These are phyloP conservation scores for Trametes coccinea DNA, from an alignment of 768 basidiomycete genomes.

Conservation along the genomic window DNA sequence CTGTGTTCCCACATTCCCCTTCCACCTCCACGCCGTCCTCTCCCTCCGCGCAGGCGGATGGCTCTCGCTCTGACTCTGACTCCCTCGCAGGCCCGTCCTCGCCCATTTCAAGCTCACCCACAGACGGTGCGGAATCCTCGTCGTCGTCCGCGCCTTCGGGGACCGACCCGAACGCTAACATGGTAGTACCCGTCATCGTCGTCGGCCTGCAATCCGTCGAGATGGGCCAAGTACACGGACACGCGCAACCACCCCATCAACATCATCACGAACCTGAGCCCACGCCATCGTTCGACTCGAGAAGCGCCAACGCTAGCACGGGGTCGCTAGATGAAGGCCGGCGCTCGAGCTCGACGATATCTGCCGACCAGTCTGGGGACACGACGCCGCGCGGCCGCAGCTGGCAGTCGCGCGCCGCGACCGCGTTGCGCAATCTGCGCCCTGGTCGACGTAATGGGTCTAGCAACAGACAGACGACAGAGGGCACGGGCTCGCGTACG, in stretches of 20 bases:
- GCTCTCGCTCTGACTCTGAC: not conserved
- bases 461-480: slow-evolving; percentile 20
- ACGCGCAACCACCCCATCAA: slow-evolving; percentile 9
- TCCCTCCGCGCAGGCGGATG: not conserved
- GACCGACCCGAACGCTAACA: slow-evolving; percentile 24
- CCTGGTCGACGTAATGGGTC: slow-evolving; percentile 26
- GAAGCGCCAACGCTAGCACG: slow-evolving; percentile 3
- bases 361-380: slow-evolving; percentile 1
- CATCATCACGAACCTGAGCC: not conserved
- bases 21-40: slow-evolving; percentile 1
- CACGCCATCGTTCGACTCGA: slow-evolving; percentile 19
- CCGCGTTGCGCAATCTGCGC: slow-evolving; percentile 55
- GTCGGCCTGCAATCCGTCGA: slow-evolving; percentile 80
- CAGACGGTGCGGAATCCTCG: slow-evolving; percentile 21
- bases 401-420: slow-evolving; percentile 66
- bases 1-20: slow-evolving; percentile 7
- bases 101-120: not conserved
- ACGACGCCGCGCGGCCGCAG: slow-evolving; percentile 36
- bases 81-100: not conserved
- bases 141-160: slow-evolving; percentile 19
- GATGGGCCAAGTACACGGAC: slow-evolving; percentile 35
- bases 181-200: slow-evolving; percentile 80
- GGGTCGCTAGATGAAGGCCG: slow-evolving; percentile 9
- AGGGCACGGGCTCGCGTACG: slow-evolving; percentile 53
- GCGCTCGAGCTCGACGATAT: not conserved